Evolutionary conservation across 345 rosid species (phyloP).

Genomic region (Conringia planisiliqua): DNA sequence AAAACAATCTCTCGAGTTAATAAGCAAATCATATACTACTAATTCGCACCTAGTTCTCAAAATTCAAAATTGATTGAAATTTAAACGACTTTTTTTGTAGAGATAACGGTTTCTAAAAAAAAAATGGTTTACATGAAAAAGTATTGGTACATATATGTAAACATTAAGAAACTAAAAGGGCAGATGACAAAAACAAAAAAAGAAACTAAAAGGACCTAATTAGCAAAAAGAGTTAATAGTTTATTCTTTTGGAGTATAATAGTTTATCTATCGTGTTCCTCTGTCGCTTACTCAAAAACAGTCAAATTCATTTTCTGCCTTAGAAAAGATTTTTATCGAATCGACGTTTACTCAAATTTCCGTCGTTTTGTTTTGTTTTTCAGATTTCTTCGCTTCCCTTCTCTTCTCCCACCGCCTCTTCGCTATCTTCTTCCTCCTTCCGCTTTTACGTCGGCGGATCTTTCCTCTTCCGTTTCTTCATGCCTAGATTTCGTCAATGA

Average conservation of each 20-base stretch:
- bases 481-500: constrained; percentile 12
- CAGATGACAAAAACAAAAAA: too few relatives aligned
- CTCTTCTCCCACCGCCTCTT: constrained; percentile 13
- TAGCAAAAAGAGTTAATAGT: too few relatives aligned
- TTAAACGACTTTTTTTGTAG: neutral
- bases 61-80: too few relatives aligned
- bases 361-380: neutral
- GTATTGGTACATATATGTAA: neutral
- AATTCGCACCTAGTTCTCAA: too few relatives aligned
- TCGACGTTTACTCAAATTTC: constrained; percentile 7
- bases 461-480: neutral
- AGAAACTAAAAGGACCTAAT: neutral
- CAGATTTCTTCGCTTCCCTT: constrained; percentile 11
- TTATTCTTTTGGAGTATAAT: neutral
- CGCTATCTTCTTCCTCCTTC: constrained; percentile 16
- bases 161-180: neutral
- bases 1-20: too few relatives aligned
- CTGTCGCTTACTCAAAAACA: constrained; percentile 2
- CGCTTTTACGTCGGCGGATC: constrained; percentile 19
- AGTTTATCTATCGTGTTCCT: neutral
- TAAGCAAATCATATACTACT: too few relatives aligned
- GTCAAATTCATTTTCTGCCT: neutral
- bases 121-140: neutral
- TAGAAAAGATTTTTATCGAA: constrained; percentile 12
- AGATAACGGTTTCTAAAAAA: neutral